Conservation (phyloP, 2,329 filamentous ascomycete species). For the Beauveria sp. region DNA sequence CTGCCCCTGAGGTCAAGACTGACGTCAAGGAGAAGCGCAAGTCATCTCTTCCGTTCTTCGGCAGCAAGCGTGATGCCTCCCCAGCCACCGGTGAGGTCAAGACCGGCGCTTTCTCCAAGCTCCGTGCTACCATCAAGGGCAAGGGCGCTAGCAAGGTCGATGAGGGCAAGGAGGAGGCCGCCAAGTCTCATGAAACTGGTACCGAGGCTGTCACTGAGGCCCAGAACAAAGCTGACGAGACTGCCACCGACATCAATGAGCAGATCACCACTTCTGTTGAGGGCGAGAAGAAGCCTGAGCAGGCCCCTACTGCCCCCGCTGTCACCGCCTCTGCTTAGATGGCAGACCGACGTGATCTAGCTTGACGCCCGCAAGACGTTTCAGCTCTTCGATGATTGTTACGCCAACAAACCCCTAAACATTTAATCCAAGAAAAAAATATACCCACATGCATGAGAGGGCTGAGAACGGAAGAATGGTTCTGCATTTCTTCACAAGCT, state of each 20-base stretch:
- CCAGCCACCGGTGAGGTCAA: conserved; percentile 49
- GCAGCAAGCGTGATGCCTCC: conserved; percentile 69
- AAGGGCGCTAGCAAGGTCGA: conserved; percentile 36
- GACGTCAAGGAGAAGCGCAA: conserved; percentile 74
- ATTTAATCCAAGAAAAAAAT: conserved; percentile 17
- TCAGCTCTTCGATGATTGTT: conserved; percentile 6
- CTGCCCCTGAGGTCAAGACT: conserved; percentile 47
- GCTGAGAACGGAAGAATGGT: conserved; percentile 41
- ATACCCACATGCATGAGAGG: conserved; percentile 27
- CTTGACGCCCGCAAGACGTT: conserved; percentile 3
- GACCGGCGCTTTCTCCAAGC: conserved; percentile 49
- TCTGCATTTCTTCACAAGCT: conserved; percentile 47
- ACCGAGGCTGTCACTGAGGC: conserved; percentile 24
- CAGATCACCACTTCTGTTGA: conserved; percentile 18
- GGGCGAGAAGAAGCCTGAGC: conserved; percentile 27
- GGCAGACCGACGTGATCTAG: conserved; percentile 16
- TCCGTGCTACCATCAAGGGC: conserved; percentile 49
- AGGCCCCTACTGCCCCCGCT: conserved; percentile 34
- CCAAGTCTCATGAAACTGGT: conserved; percentile 29
- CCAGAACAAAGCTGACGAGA: conserved; percentile 28
- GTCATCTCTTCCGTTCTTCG: conserved; percentile 68
- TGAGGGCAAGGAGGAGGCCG: conserved; percentile 24
- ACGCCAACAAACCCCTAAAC: conserved; percentile 17
- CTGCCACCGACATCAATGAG: conserved; percentile 26
- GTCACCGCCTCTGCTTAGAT: conserved; percentile 47